phyloP scores from a whole-genome alignment of 305 asterid genomes.

The Fraxinus latifolia region DNA sequence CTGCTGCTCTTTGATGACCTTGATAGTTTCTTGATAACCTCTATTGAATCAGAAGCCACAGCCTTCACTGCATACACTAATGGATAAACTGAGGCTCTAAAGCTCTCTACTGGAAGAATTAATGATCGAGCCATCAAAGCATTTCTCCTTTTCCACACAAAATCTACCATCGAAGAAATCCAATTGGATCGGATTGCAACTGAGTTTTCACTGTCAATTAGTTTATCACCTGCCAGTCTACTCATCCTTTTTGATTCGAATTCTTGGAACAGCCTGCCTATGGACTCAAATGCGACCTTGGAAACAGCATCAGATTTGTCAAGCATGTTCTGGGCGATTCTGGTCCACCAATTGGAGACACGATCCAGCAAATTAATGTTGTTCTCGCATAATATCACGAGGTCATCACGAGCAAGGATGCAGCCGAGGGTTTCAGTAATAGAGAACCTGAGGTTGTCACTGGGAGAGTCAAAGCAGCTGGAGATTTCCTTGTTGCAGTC shows the following conservation, averaged over 20 bases:
- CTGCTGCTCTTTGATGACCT: slow-evolving; percentile 52
- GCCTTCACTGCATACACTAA: slow-evolving; percentile 78
- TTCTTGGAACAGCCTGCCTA: slow-evolving; percentile 80
- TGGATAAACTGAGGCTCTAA: slow-evolving; percentile 65
- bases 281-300: slow-evolving; percentile 72
- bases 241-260: slow-evolving; percentile 88
- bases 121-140: slow-evolving; percentile 66
- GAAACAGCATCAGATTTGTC: slow-evolving; percentile 73
- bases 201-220: slow-evolving; percentile 74
- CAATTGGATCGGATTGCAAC: slow-evolving; percentile 83
- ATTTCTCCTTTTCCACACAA: slow-evolving; percentile 67
- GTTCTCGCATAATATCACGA: slow-evolving; percentile 75
- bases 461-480: slow-evolving; percentile 65
- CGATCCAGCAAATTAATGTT: slow-evolving; percentile 74
- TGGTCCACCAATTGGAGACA: slow-evolving; percentile 77
- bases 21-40: slow-evolving; percentile 68
- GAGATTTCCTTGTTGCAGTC: slow-evolving; percentile 75
- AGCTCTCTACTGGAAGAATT: slow-evolving; percentile 74
- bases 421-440: slow-evolving; percentile 85
- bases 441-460: slow-evolving; percentile 70
- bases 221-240: slow-evolving; percentile 81
- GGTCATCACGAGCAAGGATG: slow-evolving; percentile 80
- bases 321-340: slow-evolving; percentile 72
- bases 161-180: slow-evolving; percentile 75
- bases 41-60: slow-evolving; percentile 71